Percentiles rank a stretch among this genome's conserved stretches.
Evolutionary conservation across 192 early-diverging fungal genomes (phyloP).

Genomic region (Glomus cerebriforme): DNA sequence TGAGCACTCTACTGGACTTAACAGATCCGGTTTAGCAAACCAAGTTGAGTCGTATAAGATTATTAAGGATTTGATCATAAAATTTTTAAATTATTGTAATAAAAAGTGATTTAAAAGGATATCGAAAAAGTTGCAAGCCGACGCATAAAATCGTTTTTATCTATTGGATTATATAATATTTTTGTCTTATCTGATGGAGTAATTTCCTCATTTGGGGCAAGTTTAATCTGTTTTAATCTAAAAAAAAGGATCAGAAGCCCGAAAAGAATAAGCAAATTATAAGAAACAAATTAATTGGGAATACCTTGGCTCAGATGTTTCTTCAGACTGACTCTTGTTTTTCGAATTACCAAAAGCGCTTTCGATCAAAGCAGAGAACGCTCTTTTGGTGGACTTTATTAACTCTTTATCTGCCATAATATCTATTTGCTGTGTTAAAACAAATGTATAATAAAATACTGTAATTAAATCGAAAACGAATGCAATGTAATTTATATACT

Average conservation of each 20-base stretch:
- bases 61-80: not conserved
- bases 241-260: not conserved
- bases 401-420: not conserved
- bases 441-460: too few species aligned
- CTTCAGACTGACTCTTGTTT: not conserved
- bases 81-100: not conserved
- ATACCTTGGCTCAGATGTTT: not conserved
- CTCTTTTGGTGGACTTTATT: constrained; percentile 3
- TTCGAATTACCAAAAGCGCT: not conserved
- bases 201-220: not conserved
- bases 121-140: constrained; percentile 25
- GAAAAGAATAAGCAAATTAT: not conserved
- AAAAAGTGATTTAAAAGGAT: constrained; percentile 18
- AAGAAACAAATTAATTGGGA: not conserved
- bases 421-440: too few species aligned
- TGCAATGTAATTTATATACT: too few species aligned
- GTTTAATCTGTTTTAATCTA: not conserved
- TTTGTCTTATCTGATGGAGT: not conserved
- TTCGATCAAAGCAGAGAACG: not conserved
- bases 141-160: constrained; percentile 12
- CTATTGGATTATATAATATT: constrained; percentile 19
- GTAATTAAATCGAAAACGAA: too few species aligned
- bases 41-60: constrained; percentile 17
- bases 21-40: constrained; percentile 14
- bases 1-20: constrained; percentile 25